Evolutionary conservation across 495 filamentous ascomycete species (phyloP).

Genomic region (Aspergillus cavernicola): DNA sequence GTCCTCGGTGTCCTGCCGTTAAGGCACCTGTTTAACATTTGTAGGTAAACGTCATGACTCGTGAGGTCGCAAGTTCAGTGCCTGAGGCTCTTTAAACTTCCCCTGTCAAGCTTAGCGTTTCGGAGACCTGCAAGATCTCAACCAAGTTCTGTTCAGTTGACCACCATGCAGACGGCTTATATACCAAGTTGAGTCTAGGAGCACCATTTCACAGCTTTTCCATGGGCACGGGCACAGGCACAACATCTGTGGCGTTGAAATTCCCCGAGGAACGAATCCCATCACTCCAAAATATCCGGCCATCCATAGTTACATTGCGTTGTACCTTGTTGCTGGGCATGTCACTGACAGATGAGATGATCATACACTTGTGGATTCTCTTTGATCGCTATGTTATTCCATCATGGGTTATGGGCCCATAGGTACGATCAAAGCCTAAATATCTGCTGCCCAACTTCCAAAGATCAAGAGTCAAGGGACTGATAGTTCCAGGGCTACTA

Average conservation of each 20-base stretch:
- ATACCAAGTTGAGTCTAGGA: background rate
- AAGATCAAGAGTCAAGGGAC: background rate
- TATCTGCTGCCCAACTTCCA: too few relatives aligned
- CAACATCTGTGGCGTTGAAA: background rate
- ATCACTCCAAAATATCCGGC: background rate
- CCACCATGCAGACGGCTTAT: background rate
- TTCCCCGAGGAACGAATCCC: background rate
- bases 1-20: too few relatives aligned
- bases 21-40: too few relatives aligned
- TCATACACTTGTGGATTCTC: too few relatives aligned
- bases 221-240: background rate
- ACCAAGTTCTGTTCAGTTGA: background rate
- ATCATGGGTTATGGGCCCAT: background rate
- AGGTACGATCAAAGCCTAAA: too few relatives aligned
- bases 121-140: too few relatives aligned
- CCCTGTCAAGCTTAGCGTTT: too few relatives aligned
- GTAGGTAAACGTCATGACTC: too few relatives aligned
- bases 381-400: too few relatives aligned
- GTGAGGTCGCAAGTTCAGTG: too few relatives aligned
- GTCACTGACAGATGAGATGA: too few relatives aligned
- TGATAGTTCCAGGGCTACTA: background rate
- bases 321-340: background rate
- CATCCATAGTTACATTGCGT: slow-evolving; percentile 5
- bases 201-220: background rate
- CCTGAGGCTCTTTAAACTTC: background rate